Evolutionary conservation across 1,284 basidiomycete genomes (phyloP), one percentile per base, ranked within the genome.

Genomic region (Tilletia horrida): DNA sequence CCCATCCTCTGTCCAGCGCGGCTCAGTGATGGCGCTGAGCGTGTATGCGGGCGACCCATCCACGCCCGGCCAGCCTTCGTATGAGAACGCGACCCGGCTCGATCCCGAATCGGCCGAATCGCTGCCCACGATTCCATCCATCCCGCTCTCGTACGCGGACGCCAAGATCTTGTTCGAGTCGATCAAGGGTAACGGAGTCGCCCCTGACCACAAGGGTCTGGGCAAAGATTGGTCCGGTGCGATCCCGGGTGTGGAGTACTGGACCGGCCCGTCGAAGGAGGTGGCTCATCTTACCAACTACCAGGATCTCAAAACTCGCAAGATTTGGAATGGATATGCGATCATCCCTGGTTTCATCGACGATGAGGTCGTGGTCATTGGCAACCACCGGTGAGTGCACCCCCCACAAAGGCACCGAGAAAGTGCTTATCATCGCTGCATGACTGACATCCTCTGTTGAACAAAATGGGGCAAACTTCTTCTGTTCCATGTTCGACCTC

Each of bases 31-130:
- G 81, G 95, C 87, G 79, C 80, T 94, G 45, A 89, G 89, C 18
- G 81, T 85, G 43, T 94, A 94, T 81, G 92, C 93, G 1, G 86
- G 86, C 44, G 91, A 93, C 79, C 91, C 91, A 3, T 88, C 88
- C 0, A 97, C 94, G 0, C 93, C 93, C 0, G 91, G 91, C 18
- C 85, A 86, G 72, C 94, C 95, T 25, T 87, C 93, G 1, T 97
- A 97, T 82, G 86, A 88, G 79, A 89, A 94, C 77, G 88, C 88
- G 11, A 89, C 89, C 29, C 87, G 91, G 25, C 84, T 86, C 2
- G 66, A 70, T 3, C 70, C 72, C 3, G 71, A 77, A 6, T 86
- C 88, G 55, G 87, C 86, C 29, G 84, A 83, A 59, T 92, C 91
- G 74, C 86, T 91, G 62, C 92, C 93, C 7, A 85, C 83, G 35